phyloP scores from a whole-genome alignment of 192 early-diverging fungal genomes.

The Coemansia sp. region DNA sequence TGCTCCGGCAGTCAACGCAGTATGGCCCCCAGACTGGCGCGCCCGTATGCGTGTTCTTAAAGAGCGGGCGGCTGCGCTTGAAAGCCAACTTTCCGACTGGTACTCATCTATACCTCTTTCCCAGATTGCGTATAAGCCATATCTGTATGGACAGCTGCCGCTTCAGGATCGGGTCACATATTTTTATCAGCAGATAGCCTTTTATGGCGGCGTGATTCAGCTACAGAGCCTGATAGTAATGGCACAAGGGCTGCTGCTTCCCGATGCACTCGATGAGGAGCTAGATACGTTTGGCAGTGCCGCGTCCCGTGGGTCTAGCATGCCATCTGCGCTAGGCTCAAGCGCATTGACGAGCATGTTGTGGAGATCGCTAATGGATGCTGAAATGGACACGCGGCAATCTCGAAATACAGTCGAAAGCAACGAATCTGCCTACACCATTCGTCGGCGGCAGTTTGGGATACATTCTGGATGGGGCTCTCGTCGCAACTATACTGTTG shows the following conservation, averaged over 20 bases:
- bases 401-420: neutral
- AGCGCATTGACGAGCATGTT: constrained; percentile 33
- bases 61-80: constrained; percentile 34
- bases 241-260: constrained; percentile 40
- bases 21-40: constrained; percentile 51
- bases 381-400: constrained; percentile 6
- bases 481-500: constrained; percentile 13
- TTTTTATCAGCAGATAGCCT: constrained; percentile 48
- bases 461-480: constrained; percentile 18
- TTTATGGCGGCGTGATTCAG: constrained; percentile 49
- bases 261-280: constrained; percentile 29
- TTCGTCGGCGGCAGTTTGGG: constrained; percentile 37
- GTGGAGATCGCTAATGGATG: constrained; percentile 38
- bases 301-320: neutral
- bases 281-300: neutral
- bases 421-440: constrained; percentile 13
- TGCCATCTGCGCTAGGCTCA: constrained; percentile 10
- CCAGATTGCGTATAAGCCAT: constrained; percentile 32
- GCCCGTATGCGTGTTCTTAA: constrained; percentile 48
- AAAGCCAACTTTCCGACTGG: constrained; percentile 44
- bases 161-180: constrained; percentile 48
- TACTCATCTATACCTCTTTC: constrained; percentile 43
- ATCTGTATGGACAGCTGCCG: constrained; percentile 42
- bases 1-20: constrained; percentile 17
- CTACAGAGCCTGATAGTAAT: constrained; percentile 41